Evolutionary conservation across 164 flowering plant genomes (phyloP), one percentile per base, ranked within the genome.

Genomic region (Akebia trifoliata): DNA sequence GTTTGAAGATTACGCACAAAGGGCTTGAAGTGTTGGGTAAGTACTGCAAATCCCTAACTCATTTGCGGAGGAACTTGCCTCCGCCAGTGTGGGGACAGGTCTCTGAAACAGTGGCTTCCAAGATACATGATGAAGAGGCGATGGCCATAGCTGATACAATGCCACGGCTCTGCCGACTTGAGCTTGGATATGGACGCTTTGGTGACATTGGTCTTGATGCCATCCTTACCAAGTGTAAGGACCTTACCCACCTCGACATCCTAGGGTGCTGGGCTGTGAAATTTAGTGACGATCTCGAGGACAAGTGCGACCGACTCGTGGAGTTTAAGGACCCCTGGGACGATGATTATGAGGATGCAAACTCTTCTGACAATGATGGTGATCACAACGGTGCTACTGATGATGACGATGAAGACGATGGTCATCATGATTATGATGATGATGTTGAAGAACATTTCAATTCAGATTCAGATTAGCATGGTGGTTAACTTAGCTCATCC

Each of bases 61-160:
- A 64, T 21, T 57, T 74, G 31, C 60, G 55, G 49, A 60, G 77
- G 53, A 66, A 74, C 58, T 60, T 74, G 67, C 67, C 72, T 0
- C 73, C 69, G 1, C 67, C 59, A 28, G 45, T 43, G 20, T 54
- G 36, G 47, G 56, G 12, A 24, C 18, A 35, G 32, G 12, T 32
- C 5, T 4, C 26, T 15, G 12, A 17, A 11, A 9, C n/a, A 8
- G 36, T 6, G 42, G 31, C 38, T 67, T 21, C 25, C 4, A 40
- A 42, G 54, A 18, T 14, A 1, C 64, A 74, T 24, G 72, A 74
- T 20, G 38, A 29, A 6, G 77, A 74, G 34, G 74, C 74, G 11
- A 44, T 70, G 53, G 65, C 39, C 18, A 70, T 74, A 21, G 72
- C 78, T 11, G 30, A 67, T 5, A 70, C 72, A 22, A 74, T 74